Evolutionary conservation across 768 basidiomycete genomes (phyloP), one percentile per base, ranked within the genome.

Genomic region (Tricholoma terreum): DNA sequence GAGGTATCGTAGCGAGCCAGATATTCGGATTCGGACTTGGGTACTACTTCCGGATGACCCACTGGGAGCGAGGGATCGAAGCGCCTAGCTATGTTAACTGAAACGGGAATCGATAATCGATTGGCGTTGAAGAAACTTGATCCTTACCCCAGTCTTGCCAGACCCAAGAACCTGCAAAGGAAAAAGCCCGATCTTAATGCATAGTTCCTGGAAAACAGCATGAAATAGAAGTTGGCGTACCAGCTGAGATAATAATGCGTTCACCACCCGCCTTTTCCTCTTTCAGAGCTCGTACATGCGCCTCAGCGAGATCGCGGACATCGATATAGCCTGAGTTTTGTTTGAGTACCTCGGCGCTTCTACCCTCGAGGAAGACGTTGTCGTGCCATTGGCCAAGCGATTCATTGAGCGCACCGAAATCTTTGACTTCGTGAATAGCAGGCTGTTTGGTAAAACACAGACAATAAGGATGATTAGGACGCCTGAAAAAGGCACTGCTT

Each of bases 251-350:
- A 63, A 89, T 76, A 63, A 88, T 78, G 33, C 88, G 73, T 55
- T 88, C 75, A 1, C 82, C 82, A 2, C 77, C 80, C 0, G 85
- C 86, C 2, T 73, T 76, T 24, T 77, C 72, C 50, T 75, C 78
- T 53, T 76, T 75, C 19, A 90, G 67, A 4, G 84, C 83, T 5
- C 72, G 66, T 0, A 76, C 74, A 65, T 89, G 86, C 0, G 79
- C 85, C 19, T 77, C 71, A 0, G 84, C 84, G 33, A 83, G 64
- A 64, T 86, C 84, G 6, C 83, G 77, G 6, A 84, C 83, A 51
- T 85, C 81, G 27, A 81, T 64, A 75, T 77, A 83, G 21, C 63
- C 57, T 12, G 65, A 64, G 5, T 71, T 71, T 17, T 64, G 55
- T 2, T 51, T 56, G 0, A 73, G 55, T 0, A 51, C 52, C 7